These are phyloP conservation scores for Epichloe coenophiala DNA, from an alignment of 2,329 filamentous ascomycete genomes.

Conservation along the genomic window DNA sequence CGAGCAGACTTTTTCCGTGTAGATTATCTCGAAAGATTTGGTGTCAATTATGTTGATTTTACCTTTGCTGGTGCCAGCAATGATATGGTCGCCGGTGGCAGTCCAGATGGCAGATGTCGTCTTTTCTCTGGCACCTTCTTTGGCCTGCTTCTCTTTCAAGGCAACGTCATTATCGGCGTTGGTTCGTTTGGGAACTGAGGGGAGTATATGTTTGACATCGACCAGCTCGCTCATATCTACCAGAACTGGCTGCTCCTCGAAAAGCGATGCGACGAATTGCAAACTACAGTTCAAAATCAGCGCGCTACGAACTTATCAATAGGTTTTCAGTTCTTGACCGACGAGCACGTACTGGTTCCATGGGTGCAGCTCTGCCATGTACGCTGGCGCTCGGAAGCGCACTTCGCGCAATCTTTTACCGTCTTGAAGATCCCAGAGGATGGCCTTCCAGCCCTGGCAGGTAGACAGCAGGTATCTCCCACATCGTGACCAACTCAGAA, in stretches of 20 bases:
- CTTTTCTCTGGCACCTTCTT: constrained; percentile 86
- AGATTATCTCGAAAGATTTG: constrained; percentile 66
- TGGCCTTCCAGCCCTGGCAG: constrained; percentile 92
- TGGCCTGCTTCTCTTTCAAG: constrained; percentile 68
- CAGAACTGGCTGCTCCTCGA: constrained; percentile 82
- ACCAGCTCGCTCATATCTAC: constrained; percentile 63
- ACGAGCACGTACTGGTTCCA: constrained; percentile 55
- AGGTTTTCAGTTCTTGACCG: neutral
- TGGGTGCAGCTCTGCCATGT: constrained; percentile 90
- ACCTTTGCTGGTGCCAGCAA: constrained; percentile 88
- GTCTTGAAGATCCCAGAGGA: constrained; percentile 78
- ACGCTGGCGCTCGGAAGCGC: constrained; percentile 83
- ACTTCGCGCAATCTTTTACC: constrained; percentile 65
- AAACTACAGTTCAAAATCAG: constrained; percentile 37
- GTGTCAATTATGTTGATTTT: constrained; percentile 93
- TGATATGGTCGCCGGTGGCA: constrained; percentile 70
- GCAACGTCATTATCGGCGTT: constrained; percentile 56
- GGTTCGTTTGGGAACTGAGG: constrained; percentile 67
- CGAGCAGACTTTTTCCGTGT: constrained; percentile 76
- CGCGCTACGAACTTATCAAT: neutral
- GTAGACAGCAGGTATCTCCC: constrained; percentile 84
- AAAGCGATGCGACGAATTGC: constrained; percentile 80
- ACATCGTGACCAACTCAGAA: constrained; percentile 86
- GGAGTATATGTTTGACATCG: constrained; percentile 59
- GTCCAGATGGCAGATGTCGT: constrained; percentile 91